These are phyloP conservation scores for Colletotrichum nymphaeae DNA, from an alignment of 2,329 filamentous ascomycete genomes.

Conservation along the genomic window DNA sequence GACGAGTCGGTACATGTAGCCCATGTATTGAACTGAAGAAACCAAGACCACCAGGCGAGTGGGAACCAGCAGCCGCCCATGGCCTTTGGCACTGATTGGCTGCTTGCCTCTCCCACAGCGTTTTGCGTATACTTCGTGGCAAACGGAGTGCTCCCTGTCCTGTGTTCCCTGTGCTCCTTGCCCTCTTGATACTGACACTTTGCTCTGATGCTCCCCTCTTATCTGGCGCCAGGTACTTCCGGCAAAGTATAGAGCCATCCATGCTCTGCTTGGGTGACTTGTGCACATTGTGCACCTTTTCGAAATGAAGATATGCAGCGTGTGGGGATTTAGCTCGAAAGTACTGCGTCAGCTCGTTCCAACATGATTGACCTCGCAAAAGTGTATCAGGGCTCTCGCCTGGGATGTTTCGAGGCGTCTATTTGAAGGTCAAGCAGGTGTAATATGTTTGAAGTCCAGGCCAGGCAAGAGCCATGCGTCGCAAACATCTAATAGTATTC, in stretches of 20 bases:
- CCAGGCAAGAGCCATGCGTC: not conserved
- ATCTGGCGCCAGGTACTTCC: not conserved
- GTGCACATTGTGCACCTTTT: constrained; percentile 12
- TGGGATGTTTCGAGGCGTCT: constrained; percentile 8
- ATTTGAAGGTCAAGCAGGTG: constrained; percentile 1
- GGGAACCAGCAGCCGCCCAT: not conserved
- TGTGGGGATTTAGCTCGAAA: constrained; percentile 25
- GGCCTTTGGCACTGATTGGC: constrained; percentile 3
- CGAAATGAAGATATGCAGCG: constrained; percentile 22
- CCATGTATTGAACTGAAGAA: constrained; percentile 16
- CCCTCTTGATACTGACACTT: not conserved
- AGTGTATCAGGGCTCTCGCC: constrained; percentile 17
- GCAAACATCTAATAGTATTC: not conserved
- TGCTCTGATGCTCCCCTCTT: not conserved
- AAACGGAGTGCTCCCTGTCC: constrained; percentile 5
- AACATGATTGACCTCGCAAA: constrained; percentile 24
- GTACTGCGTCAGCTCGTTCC: constrained; percentile 12
- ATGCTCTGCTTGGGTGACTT: not conserved
- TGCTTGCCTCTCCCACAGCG: not conserved
- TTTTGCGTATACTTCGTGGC: constrained; percentile 6
- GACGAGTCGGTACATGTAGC: constrained; percentile 18
- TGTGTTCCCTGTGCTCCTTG: constrained; percentile 3
- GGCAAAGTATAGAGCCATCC: not conserved
- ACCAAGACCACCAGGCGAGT: constrained; percentile 18
- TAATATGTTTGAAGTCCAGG: not conserved